Evolutionary conservation across 306 rosid species (phyloP).

Genomic region (Vigna radiata): DNA sequence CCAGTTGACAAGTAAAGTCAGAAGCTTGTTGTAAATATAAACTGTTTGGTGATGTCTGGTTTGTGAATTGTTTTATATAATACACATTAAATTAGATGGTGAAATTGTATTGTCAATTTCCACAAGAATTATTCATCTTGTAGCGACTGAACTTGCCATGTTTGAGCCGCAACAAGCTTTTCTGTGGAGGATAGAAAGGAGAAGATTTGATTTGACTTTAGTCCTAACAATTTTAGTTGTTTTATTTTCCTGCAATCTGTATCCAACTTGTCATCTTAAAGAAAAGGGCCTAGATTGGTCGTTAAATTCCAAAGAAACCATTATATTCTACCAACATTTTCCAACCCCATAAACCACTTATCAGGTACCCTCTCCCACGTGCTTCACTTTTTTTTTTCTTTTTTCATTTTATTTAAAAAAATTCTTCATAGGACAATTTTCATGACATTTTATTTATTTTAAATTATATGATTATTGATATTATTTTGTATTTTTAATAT

Average conservation of each 20-base stretch:
- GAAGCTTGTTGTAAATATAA: conserved; percentile 9
- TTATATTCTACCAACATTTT: conserved; percentile 23
- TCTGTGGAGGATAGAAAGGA: not conserved
- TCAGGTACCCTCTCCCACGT: not conserved
- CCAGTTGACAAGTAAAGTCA: not conserved
- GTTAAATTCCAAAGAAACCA: conserved; percentile 11
- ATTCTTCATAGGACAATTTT: no score
- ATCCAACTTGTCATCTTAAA: conserved; percentile 21
- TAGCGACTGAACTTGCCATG: not conserved
- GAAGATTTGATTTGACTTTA: conserved; percentile 14
- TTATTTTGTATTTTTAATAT: no score
- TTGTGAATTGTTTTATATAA: not conserved
- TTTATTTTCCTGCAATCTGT: not conserved
- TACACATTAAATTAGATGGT: not conserved
- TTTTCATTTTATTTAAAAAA: not conserved
- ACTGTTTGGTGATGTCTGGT: not conserved
- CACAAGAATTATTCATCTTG: not conserved
- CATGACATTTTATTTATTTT: no score
- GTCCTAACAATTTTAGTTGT: not conserved
- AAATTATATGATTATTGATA: no score
- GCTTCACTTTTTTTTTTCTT: not conserved
- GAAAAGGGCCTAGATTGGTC: not conserved
- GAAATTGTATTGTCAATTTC: not conserved
- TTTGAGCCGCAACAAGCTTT: not conserved
- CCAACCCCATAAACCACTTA: not conserved